Conservation (phyloP, 257 asterid species). For the Solanum arcanum region DNA sequence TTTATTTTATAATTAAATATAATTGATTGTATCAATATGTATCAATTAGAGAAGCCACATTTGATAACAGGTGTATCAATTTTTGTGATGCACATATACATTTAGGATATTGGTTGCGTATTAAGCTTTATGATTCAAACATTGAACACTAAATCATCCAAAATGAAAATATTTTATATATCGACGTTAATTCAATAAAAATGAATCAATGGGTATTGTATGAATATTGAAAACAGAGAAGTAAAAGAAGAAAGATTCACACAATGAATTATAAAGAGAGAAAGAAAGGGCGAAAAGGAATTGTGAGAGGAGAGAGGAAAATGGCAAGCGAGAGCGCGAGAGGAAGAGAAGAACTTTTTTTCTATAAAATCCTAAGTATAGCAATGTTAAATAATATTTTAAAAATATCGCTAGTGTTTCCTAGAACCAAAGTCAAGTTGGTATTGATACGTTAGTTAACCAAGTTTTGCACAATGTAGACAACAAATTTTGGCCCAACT, state of each 20-base stretch:
- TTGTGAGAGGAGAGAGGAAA: background rate
- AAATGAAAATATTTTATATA: too few relatives aligned
- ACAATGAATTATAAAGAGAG: background rate
- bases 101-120: too few relatives aligned
- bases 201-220: too few relatives aligned
- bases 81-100: background rate
- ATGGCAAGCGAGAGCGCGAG: background rate
- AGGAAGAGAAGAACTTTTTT: rapidly evolving
- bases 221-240: background rate
- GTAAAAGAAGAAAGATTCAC: background rate
- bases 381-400: too few relatives aligned
- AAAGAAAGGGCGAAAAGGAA: background rate
- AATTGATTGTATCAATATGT: too few relatives aligned
- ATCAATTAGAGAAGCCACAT: background rate
- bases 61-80: background rate
- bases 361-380: background rate
- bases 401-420: background rate
- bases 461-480: background rate
- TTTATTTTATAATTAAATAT: too few relatives aligned
- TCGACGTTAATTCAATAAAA: background rate
- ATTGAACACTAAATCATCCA: background rate
- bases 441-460: background rate
- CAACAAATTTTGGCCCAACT: background rate
- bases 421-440: background rate
- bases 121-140: too few relatives aligned